phyloP scores from a whole-genome alignment of 2,329 filamentous ascomycete genomes.

The Scorias spongiosa region DNA sequence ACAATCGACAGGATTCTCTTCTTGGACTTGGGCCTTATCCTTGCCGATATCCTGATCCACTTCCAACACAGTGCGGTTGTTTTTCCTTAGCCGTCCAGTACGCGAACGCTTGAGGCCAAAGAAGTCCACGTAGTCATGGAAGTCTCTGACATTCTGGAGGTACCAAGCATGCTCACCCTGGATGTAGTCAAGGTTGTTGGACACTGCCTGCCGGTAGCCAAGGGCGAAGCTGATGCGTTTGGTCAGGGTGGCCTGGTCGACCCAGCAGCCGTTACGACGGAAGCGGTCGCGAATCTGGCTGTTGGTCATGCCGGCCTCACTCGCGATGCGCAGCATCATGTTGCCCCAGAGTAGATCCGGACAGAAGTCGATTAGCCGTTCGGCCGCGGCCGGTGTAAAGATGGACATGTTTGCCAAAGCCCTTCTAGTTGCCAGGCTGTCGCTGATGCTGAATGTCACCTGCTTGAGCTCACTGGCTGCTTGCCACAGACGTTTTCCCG shows the following conservation, averaged over 20 bases:
- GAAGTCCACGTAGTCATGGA: conserved; percentile 13
- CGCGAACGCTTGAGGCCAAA: conserved; percentile 6
- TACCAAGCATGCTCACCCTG: conserved; percentile 8
- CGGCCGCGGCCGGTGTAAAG: conserved; percentile 16
- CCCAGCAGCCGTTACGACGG: conserved; percentile 20
- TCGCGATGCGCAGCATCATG: conserved; percentile 19
- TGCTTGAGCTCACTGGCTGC: conserved; percentile 16
- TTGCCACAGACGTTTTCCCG: conserved; percentile 16
- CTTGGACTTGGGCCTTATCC: no score
- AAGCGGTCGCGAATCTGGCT: conserved; percentile 20
- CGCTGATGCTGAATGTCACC: conserved; percentile 16
- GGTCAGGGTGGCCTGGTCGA: conserved; percentile 21
- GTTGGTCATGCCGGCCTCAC: conserved; percentile 18
- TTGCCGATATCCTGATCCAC: no score
- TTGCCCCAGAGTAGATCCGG: conserved; percentile 21
- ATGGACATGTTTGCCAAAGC: conserved; percentile 14
- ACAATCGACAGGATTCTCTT: no score
- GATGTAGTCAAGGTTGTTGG: conserved; percentile 11
- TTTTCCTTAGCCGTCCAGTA: not conserved
- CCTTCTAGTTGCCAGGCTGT: conserved; percentile 18
- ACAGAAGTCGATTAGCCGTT: conserved; percentile 23
- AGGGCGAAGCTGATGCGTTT: conserved; percentile 21
- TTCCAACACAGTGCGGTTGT: no score
- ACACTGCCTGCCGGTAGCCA: conserved; percentile 17
- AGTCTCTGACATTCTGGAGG: conserved; percentile 13